Conservation (phyloP, 495 filamentous ascomycete genomes). For the Xylaria acuta region DNA sequence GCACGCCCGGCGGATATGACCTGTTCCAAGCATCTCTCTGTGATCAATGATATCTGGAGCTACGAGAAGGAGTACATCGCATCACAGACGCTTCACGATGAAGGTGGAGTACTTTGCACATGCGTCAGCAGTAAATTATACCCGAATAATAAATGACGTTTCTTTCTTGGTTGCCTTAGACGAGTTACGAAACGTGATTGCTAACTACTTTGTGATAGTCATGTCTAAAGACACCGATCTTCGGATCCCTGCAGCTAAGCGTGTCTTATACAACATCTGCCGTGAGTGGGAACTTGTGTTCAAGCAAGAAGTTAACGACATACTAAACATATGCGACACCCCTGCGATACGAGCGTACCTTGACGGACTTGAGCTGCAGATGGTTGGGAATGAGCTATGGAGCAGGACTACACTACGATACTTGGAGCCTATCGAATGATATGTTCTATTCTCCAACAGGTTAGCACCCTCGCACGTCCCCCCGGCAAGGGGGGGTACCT, state of each 20-base stretch:
- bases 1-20: constrained; percentile 38
- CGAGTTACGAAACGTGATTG: no score
- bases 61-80: constrained; percentile 46
- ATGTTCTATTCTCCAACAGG: no score
- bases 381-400: constrained; percentile 54
- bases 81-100: background rate
- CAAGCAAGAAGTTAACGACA: constrained; percentile 28
- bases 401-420: constrained; percentile 43
- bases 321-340: constrained; percentile 21
- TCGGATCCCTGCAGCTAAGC: constrained; percentile 34
- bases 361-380: constrained; percentile 46
- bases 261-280: constrained; percentile 42
- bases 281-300: constrained; percentile 43
- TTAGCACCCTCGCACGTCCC: no score
- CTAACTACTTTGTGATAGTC: no score
- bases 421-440: background rate
- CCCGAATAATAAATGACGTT: no score
- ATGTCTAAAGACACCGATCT: no score
- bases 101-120: constrained; percentile 42
- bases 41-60: constrained; percentile 51
- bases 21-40: constrained; percentile 44
- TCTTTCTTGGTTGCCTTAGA: no score
- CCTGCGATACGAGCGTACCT: constrained; percentile 34
- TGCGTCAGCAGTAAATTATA: no score
- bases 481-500: no score